Evolutionary conservation across 225 moss, liverwort and hornwort genomes (phyloP), one percentile per base, ranked within the genome.

Genomic region (Sphagnum contortum): DNA sequence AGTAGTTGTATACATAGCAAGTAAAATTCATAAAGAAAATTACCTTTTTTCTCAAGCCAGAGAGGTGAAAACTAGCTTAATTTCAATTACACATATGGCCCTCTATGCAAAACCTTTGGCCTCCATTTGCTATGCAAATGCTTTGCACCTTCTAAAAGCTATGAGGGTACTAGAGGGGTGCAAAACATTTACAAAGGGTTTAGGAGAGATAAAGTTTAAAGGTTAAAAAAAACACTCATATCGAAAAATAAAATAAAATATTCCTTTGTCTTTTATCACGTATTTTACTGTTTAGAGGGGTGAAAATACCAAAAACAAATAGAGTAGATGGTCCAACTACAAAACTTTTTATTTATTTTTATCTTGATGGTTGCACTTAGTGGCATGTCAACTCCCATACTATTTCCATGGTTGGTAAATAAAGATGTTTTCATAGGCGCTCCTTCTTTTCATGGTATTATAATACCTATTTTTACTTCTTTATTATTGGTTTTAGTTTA

Each of bases 381-480:
- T 60, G 59, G 59, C 59, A 60, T 12, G 44, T 5, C 44, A 60
- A 45, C 59, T 5, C 59, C 59, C n/a, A 60, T 60, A 60, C 59
- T 45, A 60, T 60, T 60, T 60, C 59, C 5, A 60, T 60, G 59
- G 59, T 60, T 60, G 59, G 59, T 60, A 60, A 60, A 12, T 60
- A 60, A 12, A 60, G 59, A 60, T 60, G 59, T 60, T 60, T n/a
- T n/a, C n/a, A n/a, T n/a, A n/a, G n/a, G n/a, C n/a, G n/a, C n/a
- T n/a, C 59, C 59, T 60, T n/a, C 59, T 60, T 12, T 12, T 60
- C 12, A 45, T 60, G 59, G 59, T 60, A 60, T n/a, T 60, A 60
- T 45, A 60, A 60, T 60, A 60, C 51, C 51, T 52, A 52, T 5
- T 52, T 52, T 52, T 52, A 52, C 51, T 52, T 52, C 51, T 52